A percentile compares a stretch with the other conserved stretches of the same genome.
These are phyloP conservation scores for Hydnomerulius pinastri DNA, from an alignment of 768 basidiomycete genomes.

Conservation along the genomic window DNA sequence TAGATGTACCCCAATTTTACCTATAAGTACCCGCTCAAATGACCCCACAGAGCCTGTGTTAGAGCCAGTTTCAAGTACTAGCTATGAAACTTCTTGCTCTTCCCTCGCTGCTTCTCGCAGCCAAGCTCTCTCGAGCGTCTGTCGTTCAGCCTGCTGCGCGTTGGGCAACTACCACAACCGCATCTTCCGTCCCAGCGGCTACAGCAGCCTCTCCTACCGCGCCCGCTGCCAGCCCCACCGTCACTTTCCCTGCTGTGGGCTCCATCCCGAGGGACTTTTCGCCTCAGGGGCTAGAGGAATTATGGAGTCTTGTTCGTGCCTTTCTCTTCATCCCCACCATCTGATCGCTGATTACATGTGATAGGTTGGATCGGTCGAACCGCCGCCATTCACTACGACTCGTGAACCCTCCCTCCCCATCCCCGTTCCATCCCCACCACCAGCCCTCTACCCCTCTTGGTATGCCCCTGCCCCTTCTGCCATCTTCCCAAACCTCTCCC, in stretches of 20 bases:
- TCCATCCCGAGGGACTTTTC: constrained; percentile 44
- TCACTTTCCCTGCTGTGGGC: constrained; percentile 41
- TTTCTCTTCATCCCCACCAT: too few species aligned
- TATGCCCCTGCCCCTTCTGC: constrained; percentile 45
- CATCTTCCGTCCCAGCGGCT: background rate
- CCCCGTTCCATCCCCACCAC: constrained; percentile 44
- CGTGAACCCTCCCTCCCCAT: constrained; percentile 39
- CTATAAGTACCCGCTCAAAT: too few species aligned
- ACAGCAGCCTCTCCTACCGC: background rate
- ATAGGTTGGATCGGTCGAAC: too few species aligned
- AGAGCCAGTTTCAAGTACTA: too few species aligned
- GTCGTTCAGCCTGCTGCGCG: background rate
- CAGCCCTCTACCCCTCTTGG: constrained; percentile 47
- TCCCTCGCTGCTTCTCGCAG: background rate
- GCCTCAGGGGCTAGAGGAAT: constrained; percentile 35
- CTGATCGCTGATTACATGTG: too few species aligned
- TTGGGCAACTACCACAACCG: background rate
- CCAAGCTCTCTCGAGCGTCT: background rate
- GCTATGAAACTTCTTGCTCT: background rate
- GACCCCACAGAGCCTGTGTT: too few species aligned
- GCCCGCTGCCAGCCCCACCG: constrained; percentile 4
- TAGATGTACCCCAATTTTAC: too few species aligned
- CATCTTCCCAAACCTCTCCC: constrained; percentile 44
- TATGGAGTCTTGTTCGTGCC: constrained; percentile 46
- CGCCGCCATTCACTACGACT: constrained; percentile 49